Evolutionary conservation across 768 basidiomycete genomes (phyloP), one percentile per base, ranked within the genome.

Genomic region (Naganishia onofrii): DNA sequence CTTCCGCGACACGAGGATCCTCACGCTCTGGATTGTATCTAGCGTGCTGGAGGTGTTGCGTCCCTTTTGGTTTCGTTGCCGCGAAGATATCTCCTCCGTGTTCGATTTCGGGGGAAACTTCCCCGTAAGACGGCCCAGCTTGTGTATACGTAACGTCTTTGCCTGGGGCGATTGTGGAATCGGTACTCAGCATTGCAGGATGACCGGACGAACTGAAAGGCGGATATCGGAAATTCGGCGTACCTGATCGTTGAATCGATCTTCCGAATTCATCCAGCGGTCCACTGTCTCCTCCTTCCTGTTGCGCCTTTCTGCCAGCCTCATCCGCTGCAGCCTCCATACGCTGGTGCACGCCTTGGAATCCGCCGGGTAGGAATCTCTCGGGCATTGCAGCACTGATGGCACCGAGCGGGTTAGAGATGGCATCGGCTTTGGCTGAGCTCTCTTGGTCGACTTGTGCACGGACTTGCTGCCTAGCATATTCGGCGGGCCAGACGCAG

Each of bases 131-230:
- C 2, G 38, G 60, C 17, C 60, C 60, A 2, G 38, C 23, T 29
- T 28, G 60, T 3, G 36, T 42, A 19, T 44, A 44, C 3, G 38
- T 29, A 5, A 29, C 38, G 12, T 63, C 60, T 28, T 23, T 38
- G 29, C 32, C 57, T 58, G 26, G 21, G 17, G 38, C 60, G 60
- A 63, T 63, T 26, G 60, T 63, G 1, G 60, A 63, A 46, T 63
- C 60, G 60, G 60, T 63, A 42, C 60, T 63, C 42, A 63, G 60
- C 60, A 63, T 63, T 28, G 60, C 60, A 28, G 17, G 23, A 26
- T 63, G 60, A 28, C 60, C 28, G 23, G 42, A 12, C 17, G 23
- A 26, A 42, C 38, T 42, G 60, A 63, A 26, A 7, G 60, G 38
- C 38, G 60, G 60, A 29, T 34, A 44, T 3, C 17, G 26, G 28